Base-by-base conservation (phyloP, 495 filamentous ascomycete species). In the Aspergillus funiculosus region DNA sequence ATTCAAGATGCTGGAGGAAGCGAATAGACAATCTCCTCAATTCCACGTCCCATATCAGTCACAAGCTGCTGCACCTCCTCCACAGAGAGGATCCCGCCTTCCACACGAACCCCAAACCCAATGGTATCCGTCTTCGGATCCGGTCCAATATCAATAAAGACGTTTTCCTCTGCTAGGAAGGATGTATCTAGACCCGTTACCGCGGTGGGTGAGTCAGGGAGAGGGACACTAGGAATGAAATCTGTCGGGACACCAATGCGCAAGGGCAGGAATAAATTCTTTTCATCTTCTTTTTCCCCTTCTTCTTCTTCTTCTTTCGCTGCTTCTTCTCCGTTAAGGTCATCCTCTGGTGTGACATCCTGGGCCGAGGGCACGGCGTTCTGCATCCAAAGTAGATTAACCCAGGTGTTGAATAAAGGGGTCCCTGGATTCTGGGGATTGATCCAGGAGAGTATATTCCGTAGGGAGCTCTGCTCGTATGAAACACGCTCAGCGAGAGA, bases 311-410 rank as follows among this genome's bases (percentile, higher is more conserved):
- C n/a, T n/a, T 28, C 14, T 39, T 39, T n/a, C n/a, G n/a, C n/a
- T n/a, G 39, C 24, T 5, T 29, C 15, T 18, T 40, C 18, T 5
- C 41, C 22, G 11, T 25, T 5, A 5, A 41, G 9, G 1, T 46
- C 34, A 29, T 42, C 11, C 6, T 51, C 47, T 18, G 52, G 46
- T 3, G 44, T 26, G 4, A 19, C 19, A 35, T 43, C 45, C 20
- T 32, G 11, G 8, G 24, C 6, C 2, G 53, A 52, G 6, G 53
- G 36, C 2, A 46, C 30, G 14, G 25, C 41, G 19, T 51, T 48
- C 40, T 60, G 58, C 50, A 52, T 52, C 56, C 57, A 65, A 14
- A 68, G 57, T 6, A 68, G 61, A 28, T 68, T 68, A 14, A 65
- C 50, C 52, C 52, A 68, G 1, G 60, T 52, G 36, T 68, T 65